Base-by-base conservation (phyloP, 306 rosid genomes). In the Prinsepia uniflora region DNA sequence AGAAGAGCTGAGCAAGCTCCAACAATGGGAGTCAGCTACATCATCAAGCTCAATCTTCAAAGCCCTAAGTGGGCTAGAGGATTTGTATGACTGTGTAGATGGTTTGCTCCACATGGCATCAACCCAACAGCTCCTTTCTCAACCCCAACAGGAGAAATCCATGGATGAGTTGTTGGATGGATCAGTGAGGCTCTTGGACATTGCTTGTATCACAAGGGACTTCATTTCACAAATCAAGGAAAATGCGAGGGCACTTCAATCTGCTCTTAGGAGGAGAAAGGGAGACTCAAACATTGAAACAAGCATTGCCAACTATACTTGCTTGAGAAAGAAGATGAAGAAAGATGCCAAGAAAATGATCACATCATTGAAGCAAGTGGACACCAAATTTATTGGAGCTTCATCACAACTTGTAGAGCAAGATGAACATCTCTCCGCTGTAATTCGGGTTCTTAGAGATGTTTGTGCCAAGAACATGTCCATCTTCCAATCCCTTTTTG, bases 201-300 rank as follows among this genome's bases (percentile, higher is more conserved):
- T 83, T 0, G 88, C 89, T 78, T 86, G 92, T 50, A 78, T 80
- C 15, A 65, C 86, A 41, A 86, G 88, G 63, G 93, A 88, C 18
- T 59, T 67, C 13, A 17, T 82, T 66, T 72, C 68, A 61, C 84
- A 88, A 68, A 73, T 85, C 58, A 86, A 82, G 62, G 92, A 84
- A 78, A 74, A 82, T 65, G 85, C 78, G 63, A 72, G 69, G 70
- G 50, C 81, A 20, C 88, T 93, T 82, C 85, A 82, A 17, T 88
- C 93, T 69, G 65, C 88, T 44, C 75, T 93, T 5, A 62, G 96
- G 40, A 84, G 96, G 63, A 84, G 92, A 78, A 88, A 84, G 67
- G 87, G 86, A 3, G 85, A 84, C 50, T 81, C 88, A 3, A 59
- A 53, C 24, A 47, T 87, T 69, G 87, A 81, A 56, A 83, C 2